These are phyloP conservation scores for Leishmania martiniquensis DNA, from an alignment of 208 protist species.

Conservation along the genomic window DNA sequence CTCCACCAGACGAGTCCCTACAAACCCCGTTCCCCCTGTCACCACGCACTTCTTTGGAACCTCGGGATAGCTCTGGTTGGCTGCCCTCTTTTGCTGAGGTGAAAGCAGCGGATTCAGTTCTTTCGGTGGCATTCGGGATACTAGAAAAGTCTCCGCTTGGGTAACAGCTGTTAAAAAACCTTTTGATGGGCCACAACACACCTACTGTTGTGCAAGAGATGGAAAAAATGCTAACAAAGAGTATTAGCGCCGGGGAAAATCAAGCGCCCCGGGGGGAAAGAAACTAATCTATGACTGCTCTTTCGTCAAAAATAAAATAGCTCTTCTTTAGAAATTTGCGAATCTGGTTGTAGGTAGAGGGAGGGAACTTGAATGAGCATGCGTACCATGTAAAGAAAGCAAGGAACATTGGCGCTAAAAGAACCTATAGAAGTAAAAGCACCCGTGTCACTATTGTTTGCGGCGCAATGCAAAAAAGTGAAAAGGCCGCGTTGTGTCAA, in stretches of 20 bases:
- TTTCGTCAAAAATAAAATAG: not conserved
- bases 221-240: not conserved
- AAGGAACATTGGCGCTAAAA: not conserved
- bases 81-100: slow-evolving; percentile 59
- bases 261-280: not conserved
- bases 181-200: not conserved
- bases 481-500: not conserved
- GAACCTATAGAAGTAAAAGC: not conserved
- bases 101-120: slow-evolving; percentile 73
- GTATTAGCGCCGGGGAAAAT: not conserved
- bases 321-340: not conserved
- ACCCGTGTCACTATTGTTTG: not conserved
- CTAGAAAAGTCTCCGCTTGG: not conserved
- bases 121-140: slow-evolving; percentile 24
- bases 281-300: slow-evolving; percentile 18
- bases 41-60: slow-evolving; percentile 92
- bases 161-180: not conserved
- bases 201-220: not conserved
- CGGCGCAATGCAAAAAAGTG: not conserved
- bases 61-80: slow-evolving; percentile 49
- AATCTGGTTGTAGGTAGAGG: not conserved
- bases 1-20: slow-evolving; percentile 94
- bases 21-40: slow-evolving; percentile 95
- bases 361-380: not conserved
- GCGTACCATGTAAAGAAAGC: not conserved